Conservation (phyloP, 306 rosid genomes). For the Corylus avellana region DNA sequence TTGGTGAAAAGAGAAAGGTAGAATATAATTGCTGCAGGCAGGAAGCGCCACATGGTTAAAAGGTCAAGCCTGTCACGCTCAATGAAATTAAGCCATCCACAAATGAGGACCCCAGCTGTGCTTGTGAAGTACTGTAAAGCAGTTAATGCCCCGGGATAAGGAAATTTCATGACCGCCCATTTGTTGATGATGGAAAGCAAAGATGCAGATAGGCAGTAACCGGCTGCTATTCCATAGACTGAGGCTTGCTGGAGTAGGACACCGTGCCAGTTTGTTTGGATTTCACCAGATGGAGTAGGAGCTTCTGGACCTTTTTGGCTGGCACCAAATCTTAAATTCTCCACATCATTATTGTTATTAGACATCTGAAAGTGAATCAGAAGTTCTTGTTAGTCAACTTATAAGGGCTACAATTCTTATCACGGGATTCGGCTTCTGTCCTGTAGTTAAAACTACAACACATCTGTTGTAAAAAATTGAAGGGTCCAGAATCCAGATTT, state of each 20-base stretch:
- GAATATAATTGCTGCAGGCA: slow-evolving; percentile 79
- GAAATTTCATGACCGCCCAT: slow-evolving; percentile 94
- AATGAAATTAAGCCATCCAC: slow-evolving; percentile 52
- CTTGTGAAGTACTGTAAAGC: slow-evolving; percentile 87
- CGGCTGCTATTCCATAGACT: slow-evolving; percentile 74
- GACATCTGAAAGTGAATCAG: slow-evolving; percentile 44
- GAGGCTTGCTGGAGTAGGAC: slow-evolving; percentile 51
- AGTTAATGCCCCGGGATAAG: slow-evolving; percentile 85
- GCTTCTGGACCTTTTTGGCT: slow-evolving; percentile 32
- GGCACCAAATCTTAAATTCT: slow-evolving; percentile 40
- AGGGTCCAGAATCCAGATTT: too few species aligned
- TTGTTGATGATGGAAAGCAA: slow-evolving; percentile 85
- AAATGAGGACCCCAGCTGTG: slow-evolving; percentile 66
- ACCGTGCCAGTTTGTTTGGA: slow-evolving; percentile 45
- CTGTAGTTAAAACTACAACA: too few species aligned
- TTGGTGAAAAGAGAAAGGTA: slow-evolving; percentile 86
- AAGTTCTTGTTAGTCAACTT: background rate
- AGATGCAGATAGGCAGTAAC: slow-evolving; percentile 87
- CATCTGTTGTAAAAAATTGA: too few species aligned
- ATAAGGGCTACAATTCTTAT: background rate
- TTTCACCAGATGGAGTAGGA: slow-evolving; percentile 28
- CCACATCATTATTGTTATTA: slow-evolving; percentile 36
- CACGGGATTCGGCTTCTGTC: background rate
- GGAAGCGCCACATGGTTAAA: slow-evolving; percentile 73
- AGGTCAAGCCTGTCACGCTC: slow-evolving; percentile 64